Base-by-base conservation (phyloP, 257 asterid genomes). In the Solanum chiquidenum region DNA sequence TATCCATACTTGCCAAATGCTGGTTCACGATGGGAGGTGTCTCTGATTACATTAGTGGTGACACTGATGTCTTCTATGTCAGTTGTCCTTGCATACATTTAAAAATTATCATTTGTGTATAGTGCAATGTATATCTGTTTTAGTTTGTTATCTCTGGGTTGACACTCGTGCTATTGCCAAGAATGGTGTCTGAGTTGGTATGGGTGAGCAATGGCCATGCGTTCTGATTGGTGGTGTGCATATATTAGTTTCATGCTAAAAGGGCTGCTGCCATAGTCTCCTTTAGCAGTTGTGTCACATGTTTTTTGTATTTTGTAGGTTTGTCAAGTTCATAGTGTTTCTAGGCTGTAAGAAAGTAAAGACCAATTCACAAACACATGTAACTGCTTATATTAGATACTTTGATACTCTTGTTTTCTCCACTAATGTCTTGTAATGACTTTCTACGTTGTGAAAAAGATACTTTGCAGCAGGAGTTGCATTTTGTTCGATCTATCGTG, bases 1-100 rank as follows among this genome's bases (percentile, higher is more conserved):
- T 96, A 96, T 89, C 99, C 99, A 0, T 93, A 85, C 83, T 92
- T 96, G 80, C 98, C 99, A 68, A 96, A 95, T 72, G 88, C 92
- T 84, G 77, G 97, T 91, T 79, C 92, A 23, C 91, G 90, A 14
- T 73, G 83, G 88, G 90, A 58, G 16, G 33, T 88, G 89, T 86
- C 98, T 84, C 84, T 92, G 60, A 87, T 92, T 40, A 77, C 88
- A 89, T 90, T 94, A 83, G 34, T 88, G 62, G 64, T 92, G 88
- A 64, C 94, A 84, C 89, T 93, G 68, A 73, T 93, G 58, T 68
- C 92, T 29, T 91, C 94, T 6, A 2, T 88, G 73, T 89, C 91
- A 20, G 90, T 95, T 90, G 90, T 93, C 85, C 88, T 89, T n/a
- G 64, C 86, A 60, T 84, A 89, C 88, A 84, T 92, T 62, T 95